phyloP scores from a whole-genome alignment of 1,284 basidiomycete species.

The Flammula alnicola region DNA sequence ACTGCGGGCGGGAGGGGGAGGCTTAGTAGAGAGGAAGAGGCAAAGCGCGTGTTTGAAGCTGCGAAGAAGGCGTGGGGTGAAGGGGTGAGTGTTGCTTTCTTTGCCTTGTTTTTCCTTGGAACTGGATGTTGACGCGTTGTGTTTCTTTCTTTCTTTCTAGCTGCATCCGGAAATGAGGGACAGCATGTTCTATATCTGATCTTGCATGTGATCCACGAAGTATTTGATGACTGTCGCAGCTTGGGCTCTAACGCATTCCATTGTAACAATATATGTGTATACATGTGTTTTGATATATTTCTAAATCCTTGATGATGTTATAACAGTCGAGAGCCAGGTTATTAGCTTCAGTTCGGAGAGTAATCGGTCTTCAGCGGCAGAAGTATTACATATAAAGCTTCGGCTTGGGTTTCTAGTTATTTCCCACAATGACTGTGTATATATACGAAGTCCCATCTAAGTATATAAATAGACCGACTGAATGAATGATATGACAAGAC shows the following conservation, averaged over 20 bases:
- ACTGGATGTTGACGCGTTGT: constrained; percentile 12
- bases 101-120: neutral
- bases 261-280: neutral
- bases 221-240: too few species aligned
- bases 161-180: constrained; percentile 57
- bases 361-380: too few species aligned
- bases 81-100: constrained; percentile 47
- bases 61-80: constrained; percentile 63
- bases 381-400: too few species aligned
- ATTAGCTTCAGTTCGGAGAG: too few species aligned
- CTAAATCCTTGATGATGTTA: too few species aligned
- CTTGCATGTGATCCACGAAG: neutral
- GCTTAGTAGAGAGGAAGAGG: constrained; percentile 49
- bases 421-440: too few species aligned
- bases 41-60: constrained; percentile 50
- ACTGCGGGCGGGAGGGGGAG: constrained; percentile 33
- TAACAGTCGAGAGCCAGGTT: too few species aligned
- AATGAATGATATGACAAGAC: too few species aligned
- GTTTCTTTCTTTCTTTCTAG: constrained; percentile 30
- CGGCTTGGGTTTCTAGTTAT: too few species aligned
- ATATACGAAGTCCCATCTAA: too few species aligned
- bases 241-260: neutral
- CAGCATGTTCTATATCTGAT: constrained; percentile 78
- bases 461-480: too few species aligned
- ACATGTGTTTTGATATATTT: too few species aligned